Evolutionary conservation across 306 rosid species (phyloP).

Genomic region (Glycine latifolia): DNA sequence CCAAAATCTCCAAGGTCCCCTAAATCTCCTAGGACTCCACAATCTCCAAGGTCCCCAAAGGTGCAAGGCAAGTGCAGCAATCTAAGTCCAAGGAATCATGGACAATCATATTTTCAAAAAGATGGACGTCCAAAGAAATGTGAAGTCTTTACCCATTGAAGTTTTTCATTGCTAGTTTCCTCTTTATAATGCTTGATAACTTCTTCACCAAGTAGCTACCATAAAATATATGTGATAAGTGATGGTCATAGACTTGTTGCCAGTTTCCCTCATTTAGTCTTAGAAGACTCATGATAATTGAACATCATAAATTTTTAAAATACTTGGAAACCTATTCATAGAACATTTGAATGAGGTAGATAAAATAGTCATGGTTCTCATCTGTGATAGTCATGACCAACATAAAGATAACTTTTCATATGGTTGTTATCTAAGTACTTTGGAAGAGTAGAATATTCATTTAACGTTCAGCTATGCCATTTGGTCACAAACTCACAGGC

Average conservation of each 20-base stretch:
- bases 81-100: slow-evolving; percentile 50
- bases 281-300: background rate
- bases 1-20: slow-evolving; percentile 44
- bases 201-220: slow-evolving; percentile 1
- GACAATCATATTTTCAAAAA: slow-evolving; percentile 50
- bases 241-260: background rate
- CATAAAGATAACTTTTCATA: too few relatives aligned
- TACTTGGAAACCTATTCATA: slow-evolving; percentile 2
- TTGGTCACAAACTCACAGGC: background rate
- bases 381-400: background rate
- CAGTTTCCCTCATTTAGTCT: slow-evolving; percentile 26
- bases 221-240: slow-evolving; percentile 11
- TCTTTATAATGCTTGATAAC: background rate
- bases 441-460: too few relatives aligned
- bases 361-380: slow-evolving; percentile 3
- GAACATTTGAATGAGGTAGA: slow-evolving; percentile 2
- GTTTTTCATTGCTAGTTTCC: background rate
- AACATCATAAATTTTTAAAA: background rate
- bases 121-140: slow-evolving; percentile 70
- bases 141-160: slow-evolving; percentile 22
- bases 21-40: slow-evolving; percentile 53
- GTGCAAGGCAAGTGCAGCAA: slow-evolving; percentile 47
- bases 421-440: too few relatives aligned
- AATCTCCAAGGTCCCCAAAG: slow-evolving; percentile 58
- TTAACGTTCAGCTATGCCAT: too few relatives aligned